Conservation (phyloP, 2,329 filamentous ascomycete species). For the Pseudohalonectria lignicola region DNA sequence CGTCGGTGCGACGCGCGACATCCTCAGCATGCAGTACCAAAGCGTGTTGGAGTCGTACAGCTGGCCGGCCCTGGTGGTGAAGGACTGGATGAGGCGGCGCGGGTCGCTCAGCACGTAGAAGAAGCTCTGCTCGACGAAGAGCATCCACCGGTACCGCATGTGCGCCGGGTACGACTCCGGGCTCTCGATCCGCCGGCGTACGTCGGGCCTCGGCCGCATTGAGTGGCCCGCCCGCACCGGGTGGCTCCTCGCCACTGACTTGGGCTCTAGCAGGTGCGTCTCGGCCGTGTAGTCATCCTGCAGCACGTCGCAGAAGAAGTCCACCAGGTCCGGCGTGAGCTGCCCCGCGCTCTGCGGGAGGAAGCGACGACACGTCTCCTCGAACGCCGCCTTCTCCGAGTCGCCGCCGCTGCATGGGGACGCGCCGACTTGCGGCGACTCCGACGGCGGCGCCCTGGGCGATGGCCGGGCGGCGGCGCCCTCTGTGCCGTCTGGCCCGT, state of each 20-base stretch:
- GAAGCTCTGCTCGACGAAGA: slow-evolving; percentile 52
- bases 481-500: slow-evolving; percentile 7
- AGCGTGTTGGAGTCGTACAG: slow-evolving; percentile 49
- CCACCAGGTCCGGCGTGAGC: slow-evolving; percentile 43
- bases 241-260: slow-evolving; percentile 15
- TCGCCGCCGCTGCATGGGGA: slow-evolving; percentile 6
- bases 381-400: slow-evolving; percentile 12
- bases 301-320: slow-evolving; percentile 50
- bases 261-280: slow-evolving; percentile 32
- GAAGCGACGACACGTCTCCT: slow-evolving; percentile 19
- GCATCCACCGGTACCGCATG: slow-evolving; percentile 30
- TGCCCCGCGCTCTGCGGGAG: slow-evolving; percentile 46
- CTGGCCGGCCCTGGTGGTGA: slow-evolving; percentile 38
- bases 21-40: slow-evolving; percentile 51
- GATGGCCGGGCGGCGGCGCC: slow-evolving; percentile 6
- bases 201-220: background rate
- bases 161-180: slow-evolving; percentile 1
- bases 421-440: slow-evolving; percentile 10
- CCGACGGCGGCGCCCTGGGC: slow-evolving; percentile 9
- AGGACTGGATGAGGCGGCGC: slow-evolving; percentile 42
- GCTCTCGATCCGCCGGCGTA: background rate
- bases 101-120: slow-evolving; percentile 53
- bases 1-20: slow-evolving; percentile 44
- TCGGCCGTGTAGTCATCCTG: slow-evolving; percentile 45
- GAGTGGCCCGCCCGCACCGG: slow-evolving; percentile 1